Base-by-base conservation (phyloP, 768 basidiomycete species). In the Rhodotorula diobovata region DNA sequence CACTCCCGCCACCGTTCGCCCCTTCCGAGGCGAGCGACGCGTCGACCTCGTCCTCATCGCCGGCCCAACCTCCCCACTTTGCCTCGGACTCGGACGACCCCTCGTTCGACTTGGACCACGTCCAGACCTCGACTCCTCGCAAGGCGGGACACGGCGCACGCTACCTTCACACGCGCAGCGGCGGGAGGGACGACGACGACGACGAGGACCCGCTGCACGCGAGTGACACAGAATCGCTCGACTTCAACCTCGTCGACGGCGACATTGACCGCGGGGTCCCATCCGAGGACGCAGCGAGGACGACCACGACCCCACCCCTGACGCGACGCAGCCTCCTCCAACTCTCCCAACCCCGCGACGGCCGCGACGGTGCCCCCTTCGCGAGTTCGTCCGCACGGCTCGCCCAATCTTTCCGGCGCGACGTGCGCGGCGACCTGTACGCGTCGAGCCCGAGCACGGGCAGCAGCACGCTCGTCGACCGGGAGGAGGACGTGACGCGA, bases 141-240 rank as follows among this genome's bases (percentile, higher is more conserved):
- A 71, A 50, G 58, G 34, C 25, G 30, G 8, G 11, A 20, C 48
- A n/a, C 32, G 43, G 41, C 25, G 21, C 32, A 6, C 20, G 43
- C 34, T 9, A 12, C 3, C n/a, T 30, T 3, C 9, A 35, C 21
- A 28, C 32, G 43, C 48, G 28, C 6, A 39, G 28, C n/a, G n/a
- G n/a, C n/a, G n/a, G n/a, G n/a, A n/a, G n/a, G n/a, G n/a, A n/a
- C 20, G 28, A 45, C 41, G 28, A 21, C n/a, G 34, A 35, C 28
- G 67, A 66, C 18, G 53, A 37, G 32, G 67, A 66, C 20, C 34
- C 50, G 15, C 55, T 73, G 23, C 58, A 64, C 48, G 64, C 61
- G 63, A 73, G 72, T 64, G 72, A 73, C 46, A 73, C 72, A 14
- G 72, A 73, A 30, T 55, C 53, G 32, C 28, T 73, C n/a, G 54